A percentile compares a stretch with the other conserved stretches of the same genome.
Conservation (phyloP, 305 asterid genomes). For the Fraxinus ornus region DNA sequence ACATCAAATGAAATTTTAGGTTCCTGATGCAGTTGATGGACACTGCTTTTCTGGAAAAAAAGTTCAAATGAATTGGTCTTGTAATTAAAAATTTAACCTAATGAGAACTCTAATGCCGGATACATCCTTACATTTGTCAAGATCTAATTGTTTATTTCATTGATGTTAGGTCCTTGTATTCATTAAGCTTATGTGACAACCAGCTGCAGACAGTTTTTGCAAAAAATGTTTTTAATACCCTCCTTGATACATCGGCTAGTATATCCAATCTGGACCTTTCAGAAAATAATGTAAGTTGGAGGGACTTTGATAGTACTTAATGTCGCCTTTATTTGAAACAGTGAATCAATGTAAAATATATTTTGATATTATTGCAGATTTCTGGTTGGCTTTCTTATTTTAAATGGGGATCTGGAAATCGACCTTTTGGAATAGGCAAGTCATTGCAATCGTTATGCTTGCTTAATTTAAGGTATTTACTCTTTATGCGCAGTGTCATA, state of each 20-base stretch:
- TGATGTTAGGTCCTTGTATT: constrained; percentile 55
- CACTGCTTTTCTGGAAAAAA: not conserved
- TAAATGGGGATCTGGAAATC: constrained; percentile 53
- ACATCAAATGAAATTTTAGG: not conserved
- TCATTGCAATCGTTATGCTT: constrained; percentile 58
- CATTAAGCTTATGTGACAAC: constrained; percentile 66
- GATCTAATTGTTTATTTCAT: constrained; percentile 11
- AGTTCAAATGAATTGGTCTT: not conserved
- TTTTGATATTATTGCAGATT: constrained; percentile 49
- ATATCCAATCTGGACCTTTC: constrained; percentile 77
- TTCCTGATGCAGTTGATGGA: not conserved
- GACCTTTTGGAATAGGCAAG: constrained; percentile 46
- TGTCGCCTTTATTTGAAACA: not conserved
- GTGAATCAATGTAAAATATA: not conserved
- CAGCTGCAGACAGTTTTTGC: constrained; percentile 59
- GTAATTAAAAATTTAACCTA: not conserved
- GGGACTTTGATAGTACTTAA: constrained; percentile 12
- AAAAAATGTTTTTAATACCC: constrained; percentile 53
- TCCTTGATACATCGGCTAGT: constrained; percentile 58
- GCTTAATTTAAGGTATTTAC: constrained; percentile 68
- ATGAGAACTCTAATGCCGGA: not conserved
- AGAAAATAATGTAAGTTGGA: constrained; percentile 72
- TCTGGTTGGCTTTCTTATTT: constrained; percentile 73
- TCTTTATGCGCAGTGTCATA: not conserved
- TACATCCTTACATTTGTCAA: not conserved